A percentile compares a stretch with the other conserved stretches of the same genome.
These are phyloP conservation scores for Penicillium sp. DNA, from an alignment of 2,329 filamentous ascomycete genomes.

Conservation along the genomic window DNA sequence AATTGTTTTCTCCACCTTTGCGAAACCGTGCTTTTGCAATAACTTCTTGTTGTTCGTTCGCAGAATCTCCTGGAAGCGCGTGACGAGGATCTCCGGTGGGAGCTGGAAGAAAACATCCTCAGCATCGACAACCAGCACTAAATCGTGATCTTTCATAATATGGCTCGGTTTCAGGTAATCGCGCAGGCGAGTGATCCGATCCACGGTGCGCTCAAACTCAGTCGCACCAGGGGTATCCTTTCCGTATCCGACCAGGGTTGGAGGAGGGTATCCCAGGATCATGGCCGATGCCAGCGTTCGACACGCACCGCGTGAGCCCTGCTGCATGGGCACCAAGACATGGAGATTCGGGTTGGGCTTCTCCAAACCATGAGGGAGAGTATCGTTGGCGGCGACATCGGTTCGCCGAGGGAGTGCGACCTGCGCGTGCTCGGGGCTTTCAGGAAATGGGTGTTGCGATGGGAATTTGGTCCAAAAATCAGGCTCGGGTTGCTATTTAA, in stretches of 20 bases:
- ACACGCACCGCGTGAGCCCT: conserved; percentile 55
- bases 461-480: conserved; percentile 37
- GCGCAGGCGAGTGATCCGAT: conserved; percentile 47
- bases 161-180: conserved; percentile 51
- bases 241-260: conserved; percentile 53
- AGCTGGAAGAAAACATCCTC: conserved; percentile 67
- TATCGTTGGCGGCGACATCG: conserved; percentile 25
- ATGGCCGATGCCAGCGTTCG: conserved; percentile 58
- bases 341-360: conserved; percentile 51
- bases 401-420: conserved; percentile 25
- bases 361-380: conserved; percentile 31
- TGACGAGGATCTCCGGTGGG: conserved; percentile 62
- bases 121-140: conserved; percentile 64
- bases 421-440: conserved; percentile 33
- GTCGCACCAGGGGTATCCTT: conserved; percentile 28
- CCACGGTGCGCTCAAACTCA: conserved; percentile 45
- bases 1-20: conserved; percentile 22
- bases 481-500: conserved; percentile 21
- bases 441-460: conserved; percentile 30
- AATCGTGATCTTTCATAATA: conserved; percentile 57
- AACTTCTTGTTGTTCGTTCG: conserved; percentile 56
- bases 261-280: conserved; percentile 60
- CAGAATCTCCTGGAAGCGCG: conserved; percentile 60
- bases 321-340: conserved; percentile 54
- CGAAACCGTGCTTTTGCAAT: conserved; percentile 49